phyloP scores from a whole-genome alignment of 768 basidiomycete genomes.

The Pseudohyphozyma bogoriensis region DNA sequence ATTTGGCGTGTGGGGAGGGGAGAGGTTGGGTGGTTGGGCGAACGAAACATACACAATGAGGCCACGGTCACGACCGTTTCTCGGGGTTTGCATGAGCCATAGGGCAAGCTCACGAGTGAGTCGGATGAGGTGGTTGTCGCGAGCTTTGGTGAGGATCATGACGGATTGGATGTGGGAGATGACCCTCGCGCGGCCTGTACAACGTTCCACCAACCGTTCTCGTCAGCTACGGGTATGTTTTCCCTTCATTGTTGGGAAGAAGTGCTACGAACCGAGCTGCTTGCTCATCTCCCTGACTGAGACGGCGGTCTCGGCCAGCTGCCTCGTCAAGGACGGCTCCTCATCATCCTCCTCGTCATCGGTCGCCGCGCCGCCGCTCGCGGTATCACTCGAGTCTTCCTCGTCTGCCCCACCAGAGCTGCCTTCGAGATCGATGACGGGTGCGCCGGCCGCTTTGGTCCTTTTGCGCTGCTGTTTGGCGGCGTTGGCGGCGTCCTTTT shows the following conservation, averaged over 20 bases:
- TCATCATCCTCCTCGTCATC: slow-evolving; percentile 51
- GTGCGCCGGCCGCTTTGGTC: slow-evolving; percentile 1
- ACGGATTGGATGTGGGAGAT: slow-evolving; percentile 83
- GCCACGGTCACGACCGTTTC: slow-evolving; percentile 53
- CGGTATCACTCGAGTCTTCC: neutral
- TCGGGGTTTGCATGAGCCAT: slow-evolving; percentile 85
- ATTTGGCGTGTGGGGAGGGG: neutral
- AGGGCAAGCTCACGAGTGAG: slow-evolving; percentile 87
- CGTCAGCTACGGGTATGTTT: neutral
- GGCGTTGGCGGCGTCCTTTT: neutral
- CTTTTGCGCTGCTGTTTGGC: slow-evolving; percentile 1
- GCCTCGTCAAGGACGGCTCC: slow-evolving; percentile 63
- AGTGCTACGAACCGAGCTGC: slow-evolving; percentile 60
- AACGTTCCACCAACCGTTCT: too few relatives aligned
- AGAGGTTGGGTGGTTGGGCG: neutral
- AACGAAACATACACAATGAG: slow-evolving; percentile 61
- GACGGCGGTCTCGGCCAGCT: slow-evolving; percentile 91
- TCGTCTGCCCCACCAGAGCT: neutral
- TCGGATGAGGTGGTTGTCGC: slow-evolving; percentile 91
- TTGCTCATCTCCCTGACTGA: slow-evolving; percentile 98
- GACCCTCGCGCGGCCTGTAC: slow-evolving; percentile 76
- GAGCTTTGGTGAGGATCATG: slow-evolving; percentile 90
- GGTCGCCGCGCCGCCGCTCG: neutral
- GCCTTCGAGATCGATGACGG: neutral
- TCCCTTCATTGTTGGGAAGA: neutral